Evolutionary conservation across 441 rosid species (phyloP), one percentile per base, ranked within the genome.

Genomic region (Populus hybrid): DNA sequence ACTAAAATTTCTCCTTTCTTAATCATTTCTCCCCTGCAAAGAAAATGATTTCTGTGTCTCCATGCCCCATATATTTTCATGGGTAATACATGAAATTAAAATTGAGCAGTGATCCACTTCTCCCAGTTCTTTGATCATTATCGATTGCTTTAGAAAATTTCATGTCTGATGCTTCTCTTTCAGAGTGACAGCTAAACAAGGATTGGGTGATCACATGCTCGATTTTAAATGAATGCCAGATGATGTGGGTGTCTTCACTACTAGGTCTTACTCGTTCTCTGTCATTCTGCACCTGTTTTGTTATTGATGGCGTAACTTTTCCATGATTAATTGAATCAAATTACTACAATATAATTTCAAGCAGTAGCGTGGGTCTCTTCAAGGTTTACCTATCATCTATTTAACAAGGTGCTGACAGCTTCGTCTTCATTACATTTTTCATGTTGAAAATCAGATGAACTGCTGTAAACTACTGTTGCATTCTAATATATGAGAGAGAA

Each of bases 321-420:
- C 31, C 36, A 69, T 56, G 75, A 69, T 69, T 31, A 28, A 79
- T 72, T 77, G 70, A 78, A 78, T 71, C 67, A 78, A 74, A 59
- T 70, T 61, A 26, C 29, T 33, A 21, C 10, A 76, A 20, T 26
- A 12, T 20, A 38, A 75, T 26, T 65, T 76, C 73, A 70, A 24
- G 59, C 64, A 63, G 24, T 9, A 42, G 36, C 59, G 59, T 70
- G 64, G 64, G 67, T 7, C 14, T 9, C 20, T 21, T 42, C 33
- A 38, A 76, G 21, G 61, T 29, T 35, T 31, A 21, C 26, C n/a
- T 38, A 71, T 66, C 59, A 64, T 80, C 36, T 16, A 64, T 63
- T 23, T 24, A 36, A 14, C 9, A n/a, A 67, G 31, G 56, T 16
- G 21, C 61, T 53, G 9, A 53, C n/a, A 53, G n/a, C 9, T 0